phyloP scores from a whole-genome alignment of 2,329 filamentous ascomycete genomes.

The Cordyceps pruinosa region DNA sequence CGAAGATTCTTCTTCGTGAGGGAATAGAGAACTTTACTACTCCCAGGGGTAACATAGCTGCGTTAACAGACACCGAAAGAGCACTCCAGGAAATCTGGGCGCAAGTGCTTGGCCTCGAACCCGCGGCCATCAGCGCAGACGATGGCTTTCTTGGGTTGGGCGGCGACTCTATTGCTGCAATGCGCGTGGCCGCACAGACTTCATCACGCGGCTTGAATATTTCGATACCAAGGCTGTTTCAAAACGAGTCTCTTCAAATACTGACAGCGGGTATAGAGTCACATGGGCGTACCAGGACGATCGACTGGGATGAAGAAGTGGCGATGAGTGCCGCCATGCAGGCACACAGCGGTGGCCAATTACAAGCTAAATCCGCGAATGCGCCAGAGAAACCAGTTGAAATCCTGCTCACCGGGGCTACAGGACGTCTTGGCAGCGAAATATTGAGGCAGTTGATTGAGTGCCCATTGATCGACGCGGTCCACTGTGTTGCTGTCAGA shows the following conservation, averaged over 20 bases:
- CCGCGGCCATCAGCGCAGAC: conserved; percentile 11
- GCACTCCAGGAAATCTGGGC: neutral
- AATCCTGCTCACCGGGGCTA: neutral
- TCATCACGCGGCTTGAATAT: neutral
- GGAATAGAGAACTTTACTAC: neutral
- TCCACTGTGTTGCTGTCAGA: conserved; percentile 5
- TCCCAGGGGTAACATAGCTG: no score
- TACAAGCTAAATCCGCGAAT: no score
- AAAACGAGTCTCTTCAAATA: neutral
- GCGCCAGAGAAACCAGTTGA: no score
- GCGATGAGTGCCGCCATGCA: neutral
- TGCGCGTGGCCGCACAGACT: conserved; percentile 30
- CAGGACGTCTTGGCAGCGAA: neutral
- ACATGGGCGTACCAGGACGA: neutral
- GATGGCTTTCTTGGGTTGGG: neutral
- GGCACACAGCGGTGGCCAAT: no score
- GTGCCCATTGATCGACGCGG: neutral
- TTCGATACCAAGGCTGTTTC: neutral
- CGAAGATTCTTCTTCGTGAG: neutral
- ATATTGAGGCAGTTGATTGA: neutral
- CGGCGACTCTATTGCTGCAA: conserved; percentile 40
- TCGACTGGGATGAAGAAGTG: neutral
- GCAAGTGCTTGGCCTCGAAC: neutral
- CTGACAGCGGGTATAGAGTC: neutral
- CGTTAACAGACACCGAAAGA: neutral